Evolutionary conservation across 2,329 filamentous ascomycete species (phyloP).

Genomic region (Rutstroemia sp.): DNA sequence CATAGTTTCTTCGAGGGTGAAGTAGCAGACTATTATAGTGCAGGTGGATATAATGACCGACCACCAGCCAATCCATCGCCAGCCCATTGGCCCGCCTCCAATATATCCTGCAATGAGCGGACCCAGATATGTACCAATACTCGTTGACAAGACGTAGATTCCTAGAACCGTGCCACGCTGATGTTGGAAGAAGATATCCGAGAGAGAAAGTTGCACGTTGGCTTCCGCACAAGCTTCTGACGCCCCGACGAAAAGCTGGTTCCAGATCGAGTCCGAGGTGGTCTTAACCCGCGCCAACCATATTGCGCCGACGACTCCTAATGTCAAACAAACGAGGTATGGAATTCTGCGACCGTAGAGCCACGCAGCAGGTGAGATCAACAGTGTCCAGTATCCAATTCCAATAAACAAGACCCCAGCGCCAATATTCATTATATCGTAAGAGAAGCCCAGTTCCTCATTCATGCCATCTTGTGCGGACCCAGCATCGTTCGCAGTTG

Average conservation of each 20-base stretch:
- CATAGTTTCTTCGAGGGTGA: slow-evolving; percentile 46
- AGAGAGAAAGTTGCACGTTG: slow-evolving; percentile 47
- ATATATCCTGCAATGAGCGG: slow-evolving; percentile 46
- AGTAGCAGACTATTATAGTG: slow-evolving; percentile 41
- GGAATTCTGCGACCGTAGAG: slow-evolving; percentile 47
- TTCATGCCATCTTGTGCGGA: slow-evolving; percentile 44
- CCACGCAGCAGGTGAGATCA: slow-evolving; percentile 45
- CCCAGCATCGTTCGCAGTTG: slow-evolving; percentile 48
- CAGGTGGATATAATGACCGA: slow-evolving; percentile 41
- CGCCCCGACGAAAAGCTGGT: slow-evolving; percentile 49
- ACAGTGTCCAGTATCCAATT: slow-evolving; percentile 48
- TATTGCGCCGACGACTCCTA: slow-evolving; percentile 42
- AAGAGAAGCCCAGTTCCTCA: slow-evolving; percentile 42
- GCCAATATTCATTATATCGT: slow-evolving; percentile 47
- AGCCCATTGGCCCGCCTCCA: slow-evolving; percentile 40
- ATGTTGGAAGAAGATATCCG: slow-evolving; percentile 52
- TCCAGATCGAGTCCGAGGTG: slow-evolving; percentile 42
- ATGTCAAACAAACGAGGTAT: slow-evolving; percentile 45
- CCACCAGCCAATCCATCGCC: slow-evolving; percentile 48
- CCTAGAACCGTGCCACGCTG: slow-evolving; percentile 47
- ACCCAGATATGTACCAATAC: slow-evolving; percentile 48
- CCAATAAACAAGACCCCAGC: slow-evolving; percentile 48
- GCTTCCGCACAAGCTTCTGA: slow-evolving; percentile 50
- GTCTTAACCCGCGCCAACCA: slow-evolving; percentile 43
- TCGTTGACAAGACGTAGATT: slow-evolving; percentile 48